Base-by-base conservation (phyloP, 1,284 basidiomycete genomes). In the Pascua sp. region DNA sequence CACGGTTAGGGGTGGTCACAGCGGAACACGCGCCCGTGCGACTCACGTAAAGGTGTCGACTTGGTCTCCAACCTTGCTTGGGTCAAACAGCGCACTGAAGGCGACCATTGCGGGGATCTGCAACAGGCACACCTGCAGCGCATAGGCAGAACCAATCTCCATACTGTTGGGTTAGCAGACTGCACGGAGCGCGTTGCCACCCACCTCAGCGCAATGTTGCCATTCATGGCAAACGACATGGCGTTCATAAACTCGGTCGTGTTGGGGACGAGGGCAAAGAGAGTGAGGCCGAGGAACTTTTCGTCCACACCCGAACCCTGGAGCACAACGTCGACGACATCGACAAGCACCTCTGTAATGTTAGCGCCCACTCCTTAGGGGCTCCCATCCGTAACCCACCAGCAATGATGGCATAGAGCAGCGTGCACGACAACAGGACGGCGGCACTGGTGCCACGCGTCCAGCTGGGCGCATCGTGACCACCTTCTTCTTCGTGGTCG, bases 211-310 rank as follows among this genome's bases (percentile, higher is more conserved):
- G 96, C 92, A 65, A 99, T 98, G 75, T 98, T 98, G 13, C 90
- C 95, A 69, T 96, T 90, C 67, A 99, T 79, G 15, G 96, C 95
- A 71, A 99, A 99, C n/a, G 92, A 95, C 70, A 98, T 96, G 55
- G 96, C 96, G 73, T 98, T 98, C 95, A 98, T 98, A 75, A 99
- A 98, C 78, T 99, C 96, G 17, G 96, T 98, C 15, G 94, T 97
- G 76, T 98, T 98, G 11, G 96, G 96, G 0, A 98, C 94, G 39
- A 99, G 83, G 2, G 96, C 95, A 69, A 99, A 98, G 10, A 99
- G 82, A 0, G 94, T 98, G 56, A 98, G 83, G 47, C 96, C 96
- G 38, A 99, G 82, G 81, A 98, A 95, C 75, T 99, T 99, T 73
- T 98, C 95, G 62, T 96, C 91, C 42, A 98, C 90, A 0, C 91